Evolutionary conservation across 1,284 basidiomycete genomes (phyloP).

Genomic region (Leccinum huronense): DNA sequence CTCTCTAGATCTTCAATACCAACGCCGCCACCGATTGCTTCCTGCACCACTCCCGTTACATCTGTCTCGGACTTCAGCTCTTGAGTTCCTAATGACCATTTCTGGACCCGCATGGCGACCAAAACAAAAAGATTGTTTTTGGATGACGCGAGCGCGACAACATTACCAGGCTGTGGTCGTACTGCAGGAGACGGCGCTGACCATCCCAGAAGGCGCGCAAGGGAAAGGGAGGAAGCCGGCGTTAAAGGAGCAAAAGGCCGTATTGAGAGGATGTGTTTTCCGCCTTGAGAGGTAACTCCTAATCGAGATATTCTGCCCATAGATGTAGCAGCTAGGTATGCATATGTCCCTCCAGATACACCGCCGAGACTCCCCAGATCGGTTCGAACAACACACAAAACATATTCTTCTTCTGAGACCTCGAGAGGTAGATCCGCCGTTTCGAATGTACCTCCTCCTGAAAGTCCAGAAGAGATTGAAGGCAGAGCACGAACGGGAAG

Average conservation of each 20-base stretch:
- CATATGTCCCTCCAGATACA: conserved; percentile 13
- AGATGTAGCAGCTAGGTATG: conserved; percentile 65
- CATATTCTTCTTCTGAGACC: conserved; percentile 47
- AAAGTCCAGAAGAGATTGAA: conserved; percentile 76
- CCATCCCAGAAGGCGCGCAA: conserved; percentile 61
- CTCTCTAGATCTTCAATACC: conserved; percentile 65
- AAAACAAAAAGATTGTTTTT: conserved; percentile 59
- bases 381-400: conserved; percentile 62
- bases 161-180: conserved; percentile 49
- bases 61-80: conserved; percentile 57
- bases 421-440: conserved; percentile 50
- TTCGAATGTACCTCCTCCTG: conserved; percentile 71
- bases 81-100: conserved; percentile 63
- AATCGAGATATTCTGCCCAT: conserved; percentile 66
- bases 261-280: conserved; percentile 58
- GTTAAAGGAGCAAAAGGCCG: conserved; percentile 58
- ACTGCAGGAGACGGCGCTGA: conserved; percentile 34
- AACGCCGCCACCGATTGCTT: conserved; percentile 40
- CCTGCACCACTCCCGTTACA: conserved; percentile 46
- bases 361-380: conserved; percentile 47
- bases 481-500: conserved; percentile 58
- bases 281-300: conserved; percentile 60
- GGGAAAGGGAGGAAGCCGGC: conserved; percentile 43
- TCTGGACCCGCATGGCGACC: conserved; percentile 61
- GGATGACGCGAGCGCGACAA: conserved; percentile 52